phyloP scores from a whole-genome alignment of 2,329 filamentous ascomycete genomes.

The Coniochaeta ligniaria region DNA sequence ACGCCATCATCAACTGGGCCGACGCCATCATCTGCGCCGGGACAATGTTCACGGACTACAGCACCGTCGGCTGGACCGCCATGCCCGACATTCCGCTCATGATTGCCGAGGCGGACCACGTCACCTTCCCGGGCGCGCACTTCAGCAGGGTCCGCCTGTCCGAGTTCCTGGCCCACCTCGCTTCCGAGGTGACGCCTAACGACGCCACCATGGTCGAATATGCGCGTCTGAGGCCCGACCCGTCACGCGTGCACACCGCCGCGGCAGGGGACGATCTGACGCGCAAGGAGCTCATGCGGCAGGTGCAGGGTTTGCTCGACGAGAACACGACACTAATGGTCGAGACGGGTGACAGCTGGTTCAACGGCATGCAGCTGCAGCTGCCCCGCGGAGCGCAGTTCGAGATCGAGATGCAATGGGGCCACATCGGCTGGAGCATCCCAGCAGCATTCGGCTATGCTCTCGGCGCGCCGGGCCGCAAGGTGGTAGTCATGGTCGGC shows the following conservation, averaged over 20 bases:
- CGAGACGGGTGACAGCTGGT: slow-evolving; percentile 20
- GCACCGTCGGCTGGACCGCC: slow-evolving; percentile 19
- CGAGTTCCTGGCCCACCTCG: slow-evolving; percentile 16
- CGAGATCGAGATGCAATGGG: slow-evolving; percentile 23
- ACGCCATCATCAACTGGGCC: slow-evolving; percentile 18
- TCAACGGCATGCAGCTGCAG: slow-evolving; percentile 18
- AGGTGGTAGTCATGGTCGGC: slow-evolving; percentile 23
- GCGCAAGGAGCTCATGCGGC: slow-evolving; percentile 17
- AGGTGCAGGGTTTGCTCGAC: slow-evolving; percentile 14
- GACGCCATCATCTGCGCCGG: slow-evolving; percentile 18
- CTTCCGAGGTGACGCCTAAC: slow-evolving; percentile 13
- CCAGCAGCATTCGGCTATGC: slow-evolving; percentile 19
- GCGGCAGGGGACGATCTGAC: slow-evolving; percentile 10
- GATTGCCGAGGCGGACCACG: slow-evolving; percentile 18
- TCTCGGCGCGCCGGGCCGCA: slow-evolving; percentile 12
- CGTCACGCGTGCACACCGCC: slow-evolving; percentile 4
- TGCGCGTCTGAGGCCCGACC: slow-evolving; percentile 15
- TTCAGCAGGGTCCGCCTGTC: slow-evolving; percentile 17
- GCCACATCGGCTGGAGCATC: slow-evolving; percentile 20
- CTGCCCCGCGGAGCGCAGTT: slow-evolving; percentile 17
- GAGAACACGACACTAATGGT: slow-evolving; percentile 15
- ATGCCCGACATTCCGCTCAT: slow-evolving; percentile 17
- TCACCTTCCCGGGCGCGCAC: slow-evolving; percentile 17
- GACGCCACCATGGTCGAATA: slow-evolving; percentile 18
- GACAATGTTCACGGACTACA: slow-evolving; percentile 19